A percentile compares a stretch with the other conserved stretches of the same genome.
Evolutionary conservation across 495 filamentous ascomycete species (phyloP).

Genomic region (Peziza echinospora): DNA sequence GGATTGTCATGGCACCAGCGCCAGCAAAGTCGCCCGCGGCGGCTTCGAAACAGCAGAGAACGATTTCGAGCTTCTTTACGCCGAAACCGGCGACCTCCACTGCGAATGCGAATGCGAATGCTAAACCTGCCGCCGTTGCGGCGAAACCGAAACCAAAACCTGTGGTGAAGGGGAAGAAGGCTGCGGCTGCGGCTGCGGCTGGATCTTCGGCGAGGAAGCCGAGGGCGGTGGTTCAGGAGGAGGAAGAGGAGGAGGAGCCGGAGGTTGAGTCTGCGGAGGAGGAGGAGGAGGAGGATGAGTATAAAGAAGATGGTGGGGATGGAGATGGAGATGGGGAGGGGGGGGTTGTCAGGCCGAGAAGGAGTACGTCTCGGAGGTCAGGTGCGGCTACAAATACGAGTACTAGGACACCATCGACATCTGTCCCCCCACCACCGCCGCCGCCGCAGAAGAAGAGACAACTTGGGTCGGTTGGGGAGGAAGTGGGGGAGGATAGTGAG

Average conservation of each 20-base stretch:
- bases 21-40: conserved; percentile 1
- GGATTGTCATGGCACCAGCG: no score
- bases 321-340: no score
- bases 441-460: not conserved
- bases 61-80: conserved; percentile 12
- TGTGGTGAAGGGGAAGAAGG: conserved; percentile 4
- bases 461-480: not conserved
- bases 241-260: no score
- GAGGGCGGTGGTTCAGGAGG: no score
- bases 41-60: conserved; percentile 6
- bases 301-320: no score
- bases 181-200: not conserved
- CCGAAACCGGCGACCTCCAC: conserved; percentile 3
- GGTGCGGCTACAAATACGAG: no score
- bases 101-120: conserved; percentile 3
- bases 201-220: not conserved
- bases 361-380: no score
- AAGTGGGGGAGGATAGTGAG: not conserved
- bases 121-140: conserved; percentile 6
- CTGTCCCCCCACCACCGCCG: not conserved
- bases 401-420: no score
- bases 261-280: no score
- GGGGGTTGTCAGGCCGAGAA: no score
- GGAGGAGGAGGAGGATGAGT: no score
- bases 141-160: conserved; percentile 5